phyloP scores from a whole-genome alignment of 2,329 filamentous ascomycete genomes.

The Exophiala aquamarina region DNA sequence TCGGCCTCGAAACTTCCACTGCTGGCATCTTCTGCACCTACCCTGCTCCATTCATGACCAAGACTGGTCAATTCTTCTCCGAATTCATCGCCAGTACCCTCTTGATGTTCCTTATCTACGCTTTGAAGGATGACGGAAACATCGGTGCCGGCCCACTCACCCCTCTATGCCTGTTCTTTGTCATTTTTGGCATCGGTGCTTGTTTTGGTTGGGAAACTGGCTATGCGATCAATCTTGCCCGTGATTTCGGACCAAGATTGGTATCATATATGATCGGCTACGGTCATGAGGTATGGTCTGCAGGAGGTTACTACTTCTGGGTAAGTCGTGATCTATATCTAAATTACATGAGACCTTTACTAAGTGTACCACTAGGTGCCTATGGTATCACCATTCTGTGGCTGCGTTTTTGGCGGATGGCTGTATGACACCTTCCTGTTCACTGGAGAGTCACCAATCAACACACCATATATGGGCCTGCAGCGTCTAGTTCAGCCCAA shows the following conservation, averaged over 20 bases:
- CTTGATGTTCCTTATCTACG: constrained; percentile 71
- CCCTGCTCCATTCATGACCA: constrained; percentile 61
- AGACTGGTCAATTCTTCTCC: constrained; percentile 67
- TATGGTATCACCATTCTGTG: constrained; percentile 69
- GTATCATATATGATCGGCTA: constrained; percentile 69
- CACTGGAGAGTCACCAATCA: constrained; percentile 66
- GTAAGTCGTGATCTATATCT: constrained; percentile 39
- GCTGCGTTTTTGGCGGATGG: constrained; percentile 63
- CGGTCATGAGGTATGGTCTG: constrained; percentile 64
- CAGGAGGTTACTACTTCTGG: constrained; percentile 73
- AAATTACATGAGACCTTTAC: neutral
- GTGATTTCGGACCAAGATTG: constrained; percentile 69
- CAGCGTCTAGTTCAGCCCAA: constrained; percentile 46
- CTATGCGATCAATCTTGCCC: constrained; percentile 71
- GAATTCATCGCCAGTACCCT: constrained; percentile 69
- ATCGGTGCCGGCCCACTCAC: constrained; percentile 57
- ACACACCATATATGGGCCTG: constrained; percentile 66
- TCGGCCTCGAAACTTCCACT: constrained; percentile 59
- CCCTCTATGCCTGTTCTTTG: constrained; percentile 66
- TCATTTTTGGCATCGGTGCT: constrained; percentile 71
- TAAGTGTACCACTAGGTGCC: constrained; percentile 54
- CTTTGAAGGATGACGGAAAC: constrained; percentile 54
- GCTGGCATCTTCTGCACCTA: constrained; percentile 75
- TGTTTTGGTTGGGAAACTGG: constrained; percentile 77
- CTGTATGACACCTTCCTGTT: constrained; percentile 69